A percentile compares a stretch with the other conserved stretches of the same genome.
These are phyloP conservation scores for Acanthamoeba divionensis DNA, from an alignment of 208 protist genomes.

Conservation along the genomic window DNA sequence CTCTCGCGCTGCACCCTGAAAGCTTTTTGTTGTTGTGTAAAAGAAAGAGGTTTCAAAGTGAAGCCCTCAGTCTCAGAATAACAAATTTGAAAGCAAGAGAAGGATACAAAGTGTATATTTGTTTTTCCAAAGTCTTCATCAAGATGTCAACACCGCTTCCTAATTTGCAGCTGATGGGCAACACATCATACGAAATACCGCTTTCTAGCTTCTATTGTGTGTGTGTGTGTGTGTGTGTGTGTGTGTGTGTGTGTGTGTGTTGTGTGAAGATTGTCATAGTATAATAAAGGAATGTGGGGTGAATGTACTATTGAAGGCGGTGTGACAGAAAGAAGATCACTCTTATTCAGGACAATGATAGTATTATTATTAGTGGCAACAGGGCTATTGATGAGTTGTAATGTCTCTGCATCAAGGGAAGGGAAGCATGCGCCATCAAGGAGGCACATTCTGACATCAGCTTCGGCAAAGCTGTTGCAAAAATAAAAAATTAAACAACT, in stretches of 20 bases:
- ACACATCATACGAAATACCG: neutral
- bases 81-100: neutral
- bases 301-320: neutral
- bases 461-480: neutral
- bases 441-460: slow-evolving; percentile 35
- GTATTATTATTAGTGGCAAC: neutral
- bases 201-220: neutral
- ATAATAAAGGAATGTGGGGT: neutral
- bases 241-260: neutral
- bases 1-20: neutral
- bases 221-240: too few relatives aligned
- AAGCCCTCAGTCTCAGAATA: neutral
- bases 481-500: neutral
- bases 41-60: neutral
- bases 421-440: neutral
- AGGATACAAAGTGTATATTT: slow-evolving; percentile 30
- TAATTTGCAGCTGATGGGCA: neutral
- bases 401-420: neutral
- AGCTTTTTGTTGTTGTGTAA: neutral
- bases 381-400: neutral
- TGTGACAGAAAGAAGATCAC: neutral
- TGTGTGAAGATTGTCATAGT: neutral
- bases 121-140: neutral
- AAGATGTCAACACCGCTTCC: slow-evolving; percentile 4
- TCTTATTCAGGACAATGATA: neutral